phyloP scores from a whole-genome alignment of 441 rosid species.

The Kokia cookei region DNA sequence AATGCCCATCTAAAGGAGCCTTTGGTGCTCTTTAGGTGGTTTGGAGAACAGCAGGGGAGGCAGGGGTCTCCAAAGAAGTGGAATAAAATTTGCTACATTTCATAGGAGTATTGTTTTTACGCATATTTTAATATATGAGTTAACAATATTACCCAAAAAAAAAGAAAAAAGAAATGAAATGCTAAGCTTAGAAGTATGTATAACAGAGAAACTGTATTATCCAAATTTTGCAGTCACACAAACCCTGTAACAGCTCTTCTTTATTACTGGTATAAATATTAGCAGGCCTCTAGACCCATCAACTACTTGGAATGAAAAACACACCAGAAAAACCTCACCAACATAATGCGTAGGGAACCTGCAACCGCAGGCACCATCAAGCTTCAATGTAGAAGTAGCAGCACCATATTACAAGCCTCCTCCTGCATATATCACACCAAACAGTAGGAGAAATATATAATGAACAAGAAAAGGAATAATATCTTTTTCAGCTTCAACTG shows the following conservation, averaged over 20 bases:
- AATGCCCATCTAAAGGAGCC: too few relatives aligned
- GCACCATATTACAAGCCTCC: neutral
- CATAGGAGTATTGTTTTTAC: too few relatives aligned
- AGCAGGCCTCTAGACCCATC: neutral
- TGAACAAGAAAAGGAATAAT: neutral
- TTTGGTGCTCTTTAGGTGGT: too few relatives aligned
- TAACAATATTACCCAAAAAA: too few relatives aligned
- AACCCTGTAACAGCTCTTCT: neutral
- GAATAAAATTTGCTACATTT: too few relatives aligned
- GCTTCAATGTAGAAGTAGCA: neutral
- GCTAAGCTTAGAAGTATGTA: neutral
- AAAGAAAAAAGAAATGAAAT: neutral
- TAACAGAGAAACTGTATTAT: neutral
- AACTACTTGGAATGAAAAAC: neutral
- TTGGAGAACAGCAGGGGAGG: too few relatives aligned
- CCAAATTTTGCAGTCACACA: neutral
- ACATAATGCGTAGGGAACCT: neutral
- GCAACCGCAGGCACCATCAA: neutral
- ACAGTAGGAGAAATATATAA: neutral
- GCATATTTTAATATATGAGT: too few relatives aligned
- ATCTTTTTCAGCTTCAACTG: neutral
- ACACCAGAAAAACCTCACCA: neutral
- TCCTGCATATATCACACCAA: conserved; percentile 2
- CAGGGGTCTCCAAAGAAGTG: too few relatives aligned
- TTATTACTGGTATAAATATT: neutral